phyloP scores from a whole-genome alignment of 345 rosid genomes.

The Syzygium jambos region DNA sequence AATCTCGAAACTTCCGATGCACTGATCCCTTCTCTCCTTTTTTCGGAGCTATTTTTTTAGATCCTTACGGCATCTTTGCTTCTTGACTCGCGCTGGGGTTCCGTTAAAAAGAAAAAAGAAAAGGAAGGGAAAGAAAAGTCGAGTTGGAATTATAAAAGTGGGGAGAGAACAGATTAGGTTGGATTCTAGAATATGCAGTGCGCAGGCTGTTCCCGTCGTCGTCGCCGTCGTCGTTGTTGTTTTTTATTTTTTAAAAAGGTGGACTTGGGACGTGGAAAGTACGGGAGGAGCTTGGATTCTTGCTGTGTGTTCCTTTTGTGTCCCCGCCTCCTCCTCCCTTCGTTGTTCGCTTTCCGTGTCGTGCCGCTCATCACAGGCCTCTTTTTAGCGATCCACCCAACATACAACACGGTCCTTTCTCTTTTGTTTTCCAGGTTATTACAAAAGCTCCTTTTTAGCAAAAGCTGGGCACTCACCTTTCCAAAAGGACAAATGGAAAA shows the following conservation, averaged over 20 bases:
- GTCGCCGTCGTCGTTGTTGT: background rate
- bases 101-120: no score
- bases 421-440: no score
- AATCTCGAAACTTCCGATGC: no score
- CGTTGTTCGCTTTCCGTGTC: no score
- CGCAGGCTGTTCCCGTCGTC: no score
- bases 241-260: background rate
- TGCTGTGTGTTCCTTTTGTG: no score
- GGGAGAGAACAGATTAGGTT: background rate
- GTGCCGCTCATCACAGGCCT: no score
- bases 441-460: no score
- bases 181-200: background rate
- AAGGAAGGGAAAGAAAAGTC: background rate
- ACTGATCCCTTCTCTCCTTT: no score
- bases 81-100: background rate
- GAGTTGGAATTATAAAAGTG: background rate
- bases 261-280: background rate
- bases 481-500: no score
- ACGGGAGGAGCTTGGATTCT: background rate
- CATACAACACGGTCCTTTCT: background rate
- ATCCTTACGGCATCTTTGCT: background rate
- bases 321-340: no score
- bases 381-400: background rate
- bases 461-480: no score
- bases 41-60: background rate